Base-by-base conservation (phyloP, 2,329 filamentous ascomycete genomes). In the Periconia digitata region DNA sequence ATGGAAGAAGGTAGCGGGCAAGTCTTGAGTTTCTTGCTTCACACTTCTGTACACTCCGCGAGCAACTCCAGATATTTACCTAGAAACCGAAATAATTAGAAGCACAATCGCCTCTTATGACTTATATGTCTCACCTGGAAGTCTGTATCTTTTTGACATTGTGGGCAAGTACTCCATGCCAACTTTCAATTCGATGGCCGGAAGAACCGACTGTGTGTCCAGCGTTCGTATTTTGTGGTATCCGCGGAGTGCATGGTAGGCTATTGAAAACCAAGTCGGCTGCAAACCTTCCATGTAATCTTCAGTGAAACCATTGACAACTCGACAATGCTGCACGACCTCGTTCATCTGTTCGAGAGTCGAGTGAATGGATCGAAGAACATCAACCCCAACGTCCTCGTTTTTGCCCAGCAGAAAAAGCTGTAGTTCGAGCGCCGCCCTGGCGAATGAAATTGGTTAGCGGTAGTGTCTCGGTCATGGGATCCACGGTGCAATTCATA, bases 381-480 rank as follows among this genome's bases (percentile, higher is more conserved):
- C 39, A 2, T 51, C 40, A 3, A 20, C 10, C 16, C 50, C 47
- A 2, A 53, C 8, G 15, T 32, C 24, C 6, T 42, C 44, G n/a
- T 43, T 37, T 20, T 50, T 53, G 18, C 51, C 39, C 6, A 46
- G 21, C 13, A 35, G 37, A 29, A 49, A 55, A 21, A 37, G 48
- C 46, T 51, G 54, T 13, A 59, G 41, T 29, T 59, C 51, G 22
- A 59, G 45, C 13, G 35, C 49, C 4, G 56, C 53, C n/a, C 54
- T 59, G n/a, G n/a, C n/a, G n/a, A n/a, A 34, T 5, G 16, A 10
- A 15, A 16, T 27, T 35, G 6, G n/a, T 29, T 13, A 40, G 16
- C 18, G 15, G 17, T 37, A 29, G 2, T 22, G 10, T 5, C 3
- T 20, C 8, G n/a, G 6, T 27, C 12, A 35, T 8, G 10, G 17